These are phyloP conservation scores for Penicillium ochrochloron DNA, from an alignment of 495 filamentous ascomycete species.

Conservation along the genomic window DNA sequence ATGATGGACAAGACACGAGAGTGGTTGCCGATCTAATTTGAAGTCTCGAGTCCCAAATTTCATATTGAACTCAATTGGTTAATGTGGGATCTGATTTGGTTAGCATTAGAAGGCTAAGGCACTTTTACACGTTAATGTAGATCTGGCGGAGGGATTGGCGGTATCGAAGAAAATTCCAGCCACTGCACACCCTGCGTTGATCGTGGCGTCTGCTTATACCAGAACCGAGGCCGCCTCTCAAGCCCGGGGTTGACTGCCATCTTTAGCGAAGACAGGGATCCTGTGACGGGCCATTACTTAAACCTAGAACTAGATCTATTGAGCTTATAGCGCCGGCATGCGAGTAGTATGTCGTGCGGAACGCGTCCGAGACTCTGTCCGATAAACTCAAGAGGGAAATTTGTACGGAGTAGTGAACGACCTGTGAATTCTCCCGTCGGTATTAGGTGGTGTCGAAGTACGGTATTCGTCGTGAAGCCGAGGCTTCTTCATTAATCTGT, in stretches of 20 bases:
- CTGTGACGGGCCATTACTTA: not conserved
- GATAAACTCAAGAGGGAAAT: not conserved
- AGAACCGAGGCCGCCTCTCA: not conserved
- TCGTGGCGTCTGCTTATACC: slow-evolving; percentile 10
- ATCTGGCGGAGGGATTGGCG: slow-evolving; percentile 7
- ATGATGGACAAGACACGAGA: slow-evolving; percentile 20
- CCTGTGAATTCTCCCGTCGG: not conserved
- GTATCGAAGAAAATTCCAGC: slow-evolving; percentile 12
- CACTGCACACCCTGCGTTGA: slow-evolving; percentile 11
- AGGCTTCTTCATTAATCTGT: not conserved
- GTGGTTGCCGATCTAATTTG: slow-evolving; percentile 14
- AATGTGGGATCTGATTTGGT: not conserved
- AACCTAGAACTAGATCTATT: not conserved
- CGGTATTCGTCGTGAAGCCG: not conserved
- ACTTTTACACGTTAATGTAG: not conserved
- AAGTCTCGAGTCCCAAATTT: slow-evolving; percentile 19
- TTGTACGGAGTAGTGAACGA: not conserved
- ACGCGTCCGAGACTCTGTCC: slow-evolving; percentile 1
- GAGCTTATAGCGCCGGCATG: slow-evolving; percentile 5
- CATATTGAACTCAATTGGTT: slow-evolving; percentile 4
- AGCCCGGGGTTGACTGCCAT: slow-evolving; percentile 21
- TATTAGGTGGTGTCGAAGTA: not conserved
- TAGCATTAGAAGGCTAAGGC: not conserved
- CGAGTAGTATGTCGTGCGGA: slow-evolving; percentile 13
- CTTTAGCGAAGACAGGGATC: slow-evolving; percentile 2